These are phyloP conservation scores for Penicillium angulare DNA, from an alignment of 495 filamentous ascomycete genomes.

Conservation along the genomic window DNA sequence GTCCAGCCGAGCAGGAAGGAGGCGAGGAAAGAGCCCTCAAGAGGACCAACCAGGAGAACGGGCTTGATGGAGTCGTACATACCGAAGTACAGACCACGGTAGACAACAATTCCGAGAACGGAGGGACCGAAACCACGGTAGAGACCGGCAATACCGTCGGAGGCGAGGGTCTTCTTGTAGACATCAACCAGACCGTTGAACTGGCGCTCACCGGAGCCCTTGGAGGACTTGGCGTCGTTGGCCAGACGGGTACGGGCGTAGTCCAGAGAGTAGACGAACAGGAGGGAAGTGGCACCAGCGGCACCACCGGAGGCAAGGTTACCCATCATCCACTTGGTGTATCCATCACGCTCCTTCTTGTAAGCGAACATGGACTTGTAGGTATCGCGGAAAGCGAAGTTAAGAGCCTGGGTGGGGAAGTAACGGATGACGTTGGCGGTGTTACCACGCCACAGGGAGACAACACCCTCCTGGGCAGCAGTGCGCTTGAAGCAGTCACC, in stretches of 20 bases:
- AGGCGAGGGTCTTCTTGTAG: constrained; percentile 99
- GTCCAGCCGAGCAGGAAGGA: constrained; percentile 98
- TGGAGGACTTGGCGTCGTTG: constrained; percentile 99
- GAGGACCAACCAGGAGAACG: constrained; percentile 84
- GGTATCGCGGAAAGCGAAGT: constrained; percentile 99
- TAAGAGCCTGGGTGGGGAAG: constrained; percentile 99
- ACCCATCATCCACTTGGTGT: constrained; percentile 98
- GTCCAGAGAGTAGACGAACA: constrained; percentile 99
- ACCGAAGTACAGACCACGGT: constrained; percentile 99
- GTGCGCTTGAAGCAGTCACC: constrained; percentile 92
- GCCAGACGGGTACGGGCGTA: constrained; percentile 99
- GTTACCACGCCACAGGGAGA: constrained; percentile 98
- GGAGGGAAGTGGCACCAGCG: constrained; percentile 98
- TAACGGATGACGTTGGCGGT: constrained; percentile 99
- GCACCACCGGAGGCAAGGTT: constrained; percentile 99
- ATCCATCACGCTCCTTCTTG: constrained; percentile 99
- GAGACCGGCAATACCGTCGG: constrained; percentile 97
- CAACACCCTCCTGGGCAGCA: constrained; percentile 69
- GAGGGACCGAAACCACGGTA: constrained; percentile 99
- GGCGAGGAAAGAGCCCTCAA: constrained; percentile 97
- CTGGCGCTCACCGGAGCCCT: constrained; percentile 89
- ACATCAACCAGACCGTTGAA: constrained; percentile 99
- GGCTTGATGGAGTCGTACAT: constrained; percentile 99
- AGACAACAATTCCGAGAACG: constrained; percentile 96
- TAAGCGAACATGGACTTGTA: constrained; percentile 99